Evolutionary conservation across 345 rosid species (phyloP), one percentile per base, ranked within the genome.

Genomic region (Lumnitzera littorea): DNA sequence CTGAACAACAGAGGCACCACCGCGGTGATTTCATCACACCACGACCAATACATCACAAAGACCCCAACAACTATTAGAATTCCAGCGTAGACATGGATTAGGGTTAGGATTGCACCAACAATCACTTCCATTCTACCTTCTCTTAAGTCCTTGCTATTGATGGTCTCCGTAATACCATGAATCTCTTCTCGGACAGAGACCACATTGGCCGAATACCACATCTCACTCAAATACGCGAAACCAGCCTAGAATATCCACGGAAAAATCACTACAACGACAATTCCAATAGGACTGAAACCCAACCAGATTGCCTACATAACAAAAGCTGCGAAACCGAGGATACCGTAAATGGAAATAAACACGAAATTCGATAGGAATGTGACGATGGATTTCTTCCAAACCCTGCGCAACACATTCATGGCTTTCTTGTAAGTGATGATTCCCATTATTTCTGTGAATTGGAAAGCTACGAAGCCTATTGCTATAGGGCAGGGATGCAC

Each of bases 191-290:
- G 11, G 1, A 81, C 83, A 1, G 86, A 79, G 29, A 84, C 78
- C 12, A 84, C 89, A 24, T 75, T 67, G 0, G 82, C 84, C 66
- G 81, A 31, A 31, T 77, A 78, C 81, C 78, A 84, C 3, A 76
- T 17, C 43, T 76, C 49, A 65, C 61, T 66, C 47, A 82, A 14
- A 48, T 80, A 82, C 23, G 76, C 70, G 1, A 72, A 46, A 2
- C 80, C 81, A 1, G n/a, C 15, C 0, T 75, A 48, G 67, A 62
- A 81, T 0, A 64, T 0, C 7, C 56, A 2, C 23, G 59, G 2
- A 2, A 72, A 15, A 23, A 41, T 47, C 0, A 61, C 29, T 4
- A 49, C 24, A 13, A 53, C 10, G 6, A 16, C 43, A 11, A 53
- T 0, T 6, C 50, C 65, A 13, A 62, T 1, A 0, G 8, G 5